These are phyloP conservation scores for Podospora anserina DNA, from an alignment of 495 filamentous ascomycete genomes.

Conservation along the genomic window DNA sequence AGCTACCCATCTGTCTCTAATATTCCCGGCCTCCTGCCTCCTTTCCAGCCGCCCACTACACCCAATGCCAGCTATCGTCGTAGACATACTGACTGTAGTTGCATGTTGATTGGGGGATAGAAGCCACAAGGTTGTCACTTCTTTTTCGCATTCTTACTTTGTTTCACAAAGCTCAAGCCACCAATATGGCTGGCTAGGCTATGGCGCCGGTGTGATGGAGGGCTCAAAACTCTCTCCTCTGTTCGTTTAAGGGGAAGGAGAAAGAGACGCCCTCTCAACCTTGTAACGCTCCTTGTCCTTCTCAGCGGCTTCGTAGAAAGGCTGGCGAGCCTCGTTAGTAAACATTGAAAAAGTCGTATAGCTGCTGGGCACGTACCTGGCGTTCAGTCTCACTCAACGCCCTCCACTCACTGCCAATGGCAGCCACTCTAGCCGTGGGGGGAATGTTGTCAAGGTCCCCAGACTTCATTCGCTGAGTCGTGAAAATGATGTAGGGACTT, in stretches of 20 bases:
- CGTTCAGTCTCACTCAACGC: slow-evolving; percentile 49
- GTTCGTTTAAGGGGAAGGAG: neutral
- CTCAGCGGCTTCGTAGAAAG: neutral
- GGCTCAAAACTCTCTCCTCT: neutral
- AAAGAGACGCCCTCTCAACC: neutral
- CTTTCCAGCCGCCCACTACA: neutral
- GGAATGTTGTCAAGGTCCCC: slow-evolving; percentile 47
- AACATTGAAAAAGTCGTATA: neutral
- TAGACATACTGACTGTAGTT: neutral
- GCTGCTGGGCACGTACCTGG: slow-evolving; percentile 30
- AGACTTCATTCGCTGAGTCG: slow-evolving; percentile 41
- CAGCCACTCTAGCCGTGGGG: slow-evolving; percentile 28
- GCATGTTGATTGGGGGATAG: neutral
- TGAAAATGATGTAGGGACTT: slow-evolving; percentile 45
- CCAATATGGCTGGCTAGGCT: neutral
- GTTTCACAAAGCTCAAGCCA: neutral
- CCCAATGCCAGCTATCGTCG: neutral
- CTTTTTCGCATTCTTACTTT: neutral
- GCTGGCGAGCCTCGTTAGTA: neutral
- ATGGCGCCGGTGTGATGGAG: neutral
- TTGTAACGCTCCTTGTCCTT: neutral
- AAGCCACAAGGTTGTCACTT: neutral
- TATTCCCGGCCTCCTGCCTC: neutral
- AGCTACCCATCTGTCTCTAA: neutral
- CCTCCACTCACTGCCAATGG: slow-evolving; percentile 54